phyloP scores from a whole-genome alignment of 108 stramenopile species.

The Pseudonitzschia pungens region DNA sequence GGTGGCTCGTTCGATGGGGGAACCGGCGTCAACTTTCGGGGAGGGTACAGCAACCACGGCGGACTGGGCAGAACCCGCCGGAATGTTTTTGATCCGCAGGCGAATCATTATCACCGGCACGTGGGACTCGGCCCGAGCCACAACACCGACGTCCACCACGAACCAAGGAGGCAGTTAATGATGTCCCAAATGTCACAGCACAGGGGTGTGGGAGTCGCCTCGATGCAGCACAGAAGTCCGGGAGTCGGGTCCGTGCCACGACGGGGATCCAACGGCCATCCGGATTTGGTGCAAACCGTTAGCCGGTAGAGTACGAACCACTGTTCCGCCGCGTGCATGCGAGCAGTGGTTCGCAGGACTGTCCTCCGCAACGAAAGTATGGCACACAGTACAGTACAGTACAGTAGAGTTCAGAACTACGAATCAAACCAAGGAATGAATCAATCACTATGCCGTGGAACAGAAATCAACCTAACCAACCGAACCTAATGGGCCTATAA shows the following conservation, averaged over 20 bases:
- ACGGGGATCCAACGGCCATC: neutral
- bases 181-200: constrained; percentile 16
- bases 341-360: no score
- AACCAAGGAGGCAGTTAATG: neutral
- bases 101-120: no score
- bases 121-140: neutral
- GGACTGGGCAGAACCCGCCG: constrained; percentile 27
- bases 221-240: constrained; percentile 11
- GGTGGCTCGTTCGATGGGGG: constrained; percentile 34
- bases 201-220: constrained; percentile 1
- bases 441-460: no score
- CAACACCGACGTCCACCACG: neutral
- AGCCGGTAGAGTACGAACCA: no score
- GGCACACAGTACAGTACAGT: no score
- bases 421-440: no score
- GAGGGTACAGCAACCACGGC: constrained; percentile 52
- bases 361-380: no score
- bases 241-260: neutral
- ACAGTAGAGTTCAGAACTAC: no score
- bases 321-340: no score
- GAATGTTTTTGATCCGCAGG: constrained; percentile 1
- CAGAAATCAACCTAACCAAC: no score
- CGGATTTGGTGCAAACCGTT: neutral
- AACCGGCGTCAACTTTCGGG: constrained; percentile 52
- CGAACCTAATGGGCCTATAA: no score